Evolutionary conservation across 2,329 filamentous ascomycete species (phyloP).

Genomic region (Pseudogymnoascus sp.): DNA sequence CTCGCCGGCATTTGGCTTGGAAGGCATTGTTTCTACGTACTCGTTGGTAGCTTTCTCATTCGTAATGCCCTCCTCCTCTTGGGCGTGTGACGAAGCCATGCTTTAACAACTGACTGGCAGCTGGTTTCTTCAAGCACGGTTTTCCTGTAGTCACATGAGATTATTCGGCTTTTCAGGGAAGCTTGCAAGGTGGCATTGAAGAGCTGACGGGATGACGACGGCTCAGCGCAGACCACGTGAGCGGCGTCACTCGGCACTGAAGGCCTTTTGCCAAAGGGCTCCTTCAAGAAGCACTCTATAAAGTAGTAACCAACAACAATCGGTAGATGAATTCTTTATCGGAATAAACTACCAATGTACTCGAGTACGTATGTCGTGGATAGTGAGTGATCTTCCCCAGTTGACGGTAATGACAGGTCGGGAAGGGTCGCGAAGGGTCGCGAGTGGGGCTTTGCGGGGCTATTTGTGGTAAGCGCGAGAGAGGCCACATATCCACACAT

Average conservation of each 20-base stretch:
- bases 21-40: neutral
- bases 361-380: neutral
- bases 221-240: neutral
- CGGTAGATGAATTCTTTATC: neutral
- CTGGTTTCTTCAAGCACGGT: neutral
- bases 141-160: neutral
- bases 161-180: neutral
- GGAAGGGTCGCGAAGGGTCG: slow-evolving; percentile 7
- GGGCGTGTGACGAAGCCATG: neutral
- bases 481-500: neutral
- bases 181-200: neutral
- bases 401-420: neutral
- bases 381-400: neutral
- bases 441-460: neutral
- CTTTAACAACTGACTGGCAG: neutral
- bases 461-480: neutral
- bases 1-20: neutral
- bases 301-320: neutral
- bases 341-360: neutral
- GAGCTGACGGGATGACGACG: neutral
- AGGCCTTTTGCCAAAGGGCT: neutral
- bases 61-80: neutral
- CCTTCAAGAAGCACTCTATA: neutral
- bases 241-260: neutral
- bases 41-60: slow-evolving; percentile 5